Evolutionary conservation across 192 early-diverging fungal genomes (phyloP).

Genomic region (Coemansia brasiliensis): DNA sequence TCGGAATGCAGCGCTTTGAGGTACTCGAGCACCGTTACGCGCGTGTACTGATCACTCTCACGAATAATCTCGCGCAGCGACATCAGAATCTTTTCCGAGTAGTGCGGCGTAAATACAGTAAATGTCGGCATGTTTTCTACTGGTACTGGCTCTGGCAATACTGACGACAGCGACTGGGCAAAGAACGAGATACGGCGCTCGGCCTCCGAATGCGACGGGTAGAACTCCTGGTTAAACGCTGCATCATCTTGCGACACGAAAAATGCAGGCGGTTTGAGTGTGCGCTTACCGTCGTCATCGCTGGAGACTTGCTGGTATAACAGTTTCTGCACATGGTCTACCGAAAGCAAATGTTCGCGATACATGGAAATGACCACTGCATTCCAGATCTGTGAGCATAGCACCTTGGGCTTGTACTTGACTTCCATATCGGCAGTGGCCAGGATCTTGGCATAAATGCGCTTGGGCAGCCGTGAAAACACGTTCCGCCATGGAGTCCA

Average conservation of each 20-base stretch:
- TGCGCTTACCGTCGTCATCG: slow-evolving; percentile 66
- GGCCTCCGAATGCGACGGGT: slow-evolving; percentile 73
- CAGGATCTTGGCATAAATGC: slow-evolving; percentile 74
- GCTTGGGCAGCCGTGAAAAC: slow-evolving; percentile 76
- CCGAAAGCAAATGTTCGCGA: slow-evolving; percentile 72
- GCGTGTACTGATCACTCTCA: slow-evolving; percentile 77
- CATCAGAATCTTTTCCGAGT: slow-evolving; percentile 82
- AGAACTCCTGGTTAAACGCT: slow-evolving; percentile 70
- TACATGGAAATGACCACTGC: slow-evolving; percentile 84
- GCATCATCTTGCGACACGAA: slow-evolving; percentile 78
- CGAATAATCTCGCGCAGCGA: slow-evolving; percentile 81
- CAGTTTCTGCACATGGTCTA: slow-evolving; percentile 72
- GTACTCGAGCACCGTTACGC: slow-evolving; percentile 80
- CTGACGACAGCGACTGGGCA: slow-evolving; percentile 79
- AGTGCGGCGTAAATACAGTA: slow-evolving; percentile 82
- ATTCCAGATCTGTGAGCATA: slow-evolving; percentile 84
- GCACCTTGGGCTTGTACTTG: slow-evolving; percentile 75
- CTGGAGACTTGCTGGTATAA: slow-evolving; percentile 72
- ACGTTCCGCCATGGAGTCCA: slow-evolving; percentile 83
- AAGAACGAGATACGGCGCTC: slow-evolving; percentile 84
- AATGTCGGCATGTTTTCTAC: slow-evolving; percentile 85
- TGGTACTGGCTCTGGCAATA: slow-evolving; percentile 75
- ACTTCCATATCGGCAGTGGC: slow-evolving; percentile 71
- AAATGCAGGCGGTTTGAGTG: slow-evolving; percentile 70
- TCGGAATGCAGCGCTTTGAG: slow-evolving; percentile 73